Percentiles rank a stretch among this genome's conserved stretches.
Evolutionary conservation across 1,139 yeast species (phyloP).

Genomic region (Yamadazyma oceani): DNA sequence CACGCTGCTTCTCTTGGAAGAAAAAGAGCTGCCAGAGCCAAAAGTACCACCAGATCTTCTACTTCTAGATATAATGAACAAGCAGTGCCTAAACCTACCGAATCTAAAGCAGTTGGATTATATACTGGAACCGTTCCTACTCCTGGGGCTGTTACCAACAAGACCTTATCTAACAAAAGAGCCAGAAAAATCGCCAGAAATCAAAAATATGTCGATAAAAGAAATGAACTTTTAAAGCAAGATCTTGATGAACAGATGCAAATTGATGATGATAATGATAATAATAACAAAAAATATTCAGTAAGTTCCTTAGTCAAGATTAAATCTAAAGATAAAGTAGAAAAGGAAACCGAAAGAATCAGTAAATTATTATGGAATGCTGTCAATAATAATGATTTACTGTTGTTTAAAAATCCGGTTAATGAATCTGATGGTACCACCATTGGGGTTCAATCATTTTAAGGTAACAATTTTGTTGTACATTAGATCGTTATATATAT

Average conservation of each 20-base stretch:
- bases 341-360: conserved; percentile 36
- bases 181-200: conserved; percentile 82
- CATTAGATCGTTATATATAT: conserved; percentile 1
- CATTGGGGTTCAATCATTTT: conserved; percentile 67
- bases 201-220: conserved; percentile 61
- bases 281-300: conserved; percentile 21
- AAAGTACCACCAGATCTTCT: conserved; percentile 45
- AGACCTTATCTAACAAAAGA: conserved; percentile 75
- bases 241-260: conserved; percentile 56
- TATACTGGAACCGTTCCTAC: conserved; percentile 44
- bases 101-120: conserved; percentile 66
- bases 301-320: conserved; percentile 25
- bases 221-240: conserved; percentile 47
- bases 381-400: conserved; percentile 50
- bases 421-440: conserved; percentile 81
- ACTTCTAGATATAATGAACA: conserved; percentile 39
- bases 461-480: conserved; percentile 8
- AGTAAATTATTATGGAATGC: conserved; percentile 71
- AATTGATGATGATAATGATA: conserved; percentile 40
- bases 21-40: conserved; percentile 57
- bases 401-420: conserved; percentile 43
- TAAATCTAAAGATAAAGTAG: conserved; percentile 11
- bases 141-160: conserved; percentile 49
- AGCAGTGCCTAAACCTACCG: conserved; percentile 44
- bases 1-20: conserved; percentile 56